Evolutionary conservation across 2,329 filamentous ascomycete genomes (phyloP), one percentile per base, ranked within the genome.

Genomic region (Pseudocercospora macadamiae): DNA sequence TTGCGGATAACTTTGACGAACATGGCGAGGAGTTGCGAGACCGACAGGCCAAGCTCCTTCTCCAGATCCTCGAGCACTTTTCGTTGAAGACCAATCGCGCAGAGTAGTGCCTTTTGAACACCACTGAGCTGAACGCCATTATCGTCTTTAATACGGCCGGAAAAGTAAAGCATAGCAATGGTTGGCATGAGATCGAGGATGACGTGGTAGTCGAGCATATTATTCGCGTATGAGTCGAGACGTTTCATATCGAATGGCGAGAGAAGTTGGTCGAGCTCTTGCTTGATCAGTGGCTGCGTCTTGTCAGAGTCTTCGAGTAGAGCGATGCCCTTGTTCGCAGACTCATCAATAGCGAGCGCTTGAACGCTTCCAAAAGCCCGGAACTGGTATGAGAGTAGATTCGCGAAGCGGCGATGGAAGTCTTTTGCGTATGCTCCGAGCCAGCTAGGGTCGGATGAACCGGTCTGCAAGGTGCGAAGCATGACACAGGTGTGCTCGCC

Each of bases 401-500:
- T 86, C 49, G 96, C 80, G 80, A 97, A 97, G n/a, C 96, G 88
- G 64, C 86, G 88, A 71, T 97, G 93, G 83, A 97, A 99, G 74
- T 99, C 95, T 62, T 89, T 86, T 3, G 93, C 85, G 71, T 96
- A 99, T 2, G 92, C 91, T 14, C 90, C 91, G 0, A 97, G 86
- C 95, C 95, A 97, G 69, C 85, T 86, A 57, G 80, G 81, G 66
- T 96, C 91, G 54, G 80, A 81, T 53, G 76, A 80, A 59, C 85
- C 82, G 5, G 63, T 66, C 51, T 80, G 75, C 2, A 99, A 82
- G 1, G 92, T 89, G 57, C 91, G 86, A 49, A 99, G 83, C 96
- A 99, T 99, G 25, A 99, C 93, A 72, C 92, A 97, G 0, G 95
- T 96, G 74, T 99, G 95, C 76, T 99, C 95, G 55, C 95, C 95